A percentile compares a stretch with the other conserved stretches of the same genome.
These are phyloP conservation scores for Monosporozyma siamensis DNA, from an alignment of 805 yeast species.

Conservation along the genomic window DNA sequence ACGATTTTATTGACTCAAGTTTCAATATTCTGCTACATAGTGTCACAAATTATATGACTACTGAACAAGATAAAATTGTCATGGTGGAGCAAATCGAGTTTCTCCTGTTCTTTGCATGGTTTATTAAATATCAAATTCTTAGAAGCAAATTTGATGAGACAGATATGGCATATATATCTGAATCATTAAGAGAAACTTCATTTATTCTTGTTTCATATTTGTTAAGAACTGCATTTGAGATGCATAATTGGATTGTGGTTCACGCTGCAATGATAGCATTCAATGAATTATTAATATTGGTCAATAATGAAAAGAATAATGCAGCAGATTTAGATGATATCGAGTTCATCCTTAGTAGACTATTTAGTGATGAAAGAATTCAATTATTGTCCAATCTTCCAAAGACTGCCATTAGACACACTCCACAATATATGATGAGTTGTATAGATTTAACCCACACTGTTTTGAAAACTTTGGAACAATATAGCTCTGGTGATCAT, in stretches of 20 bases:
- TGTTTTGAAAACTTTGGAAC: conserved; percentile 57
- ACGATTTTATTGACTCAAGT: conserved; percentile 61
- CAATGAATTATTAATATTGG: conserved; percentile 46
- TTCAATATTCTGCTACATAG: conserved; percentile 57
- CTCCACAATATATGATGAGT: conserved; percentile 51
- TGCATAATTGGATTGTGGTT: conserved; percentile 47
- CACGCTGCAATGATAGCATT: conserved; percentile 65
- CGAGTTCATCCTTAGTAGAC: conserved; percentile 48
- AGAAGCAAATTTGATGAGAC: conserved; percentile 19
- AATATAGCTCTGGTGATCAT: conserved; percentile 43
- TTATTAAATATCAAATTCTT: conserved; percentile 53
- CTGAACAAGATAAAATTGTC: conserved; percentile 31
- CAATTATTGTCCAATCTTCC: conserved; percentile 52
- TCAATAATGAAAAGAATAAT: conserved; percentile 32
- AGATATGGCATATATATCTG: conserved; percentile 37
- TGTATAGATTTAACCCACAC: conserved; percentile 58
- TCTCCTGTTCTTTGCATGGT: conserved; percentile 63
- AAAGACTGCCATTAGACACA: conserved; percentile 50
- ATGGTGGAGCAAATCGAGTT: conserved; percentile 36
- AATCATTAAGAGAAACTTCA: conserved; percentile 51
- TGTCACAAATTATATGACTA: conserved; percentile 39
- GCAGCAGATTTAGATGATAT: conserved; percentile 35
- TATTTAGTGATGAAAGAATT: conserved; percentile 59
- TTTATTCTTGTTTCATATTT: conserved; percentile 40
- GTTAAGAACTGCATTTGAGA: conserved; percentile 33